These are phyloP conservation scores for Saccharomycopsis amapae DNA, from an alignment of 805 yeast genomes.

Conservation along the genomic window DNA sequence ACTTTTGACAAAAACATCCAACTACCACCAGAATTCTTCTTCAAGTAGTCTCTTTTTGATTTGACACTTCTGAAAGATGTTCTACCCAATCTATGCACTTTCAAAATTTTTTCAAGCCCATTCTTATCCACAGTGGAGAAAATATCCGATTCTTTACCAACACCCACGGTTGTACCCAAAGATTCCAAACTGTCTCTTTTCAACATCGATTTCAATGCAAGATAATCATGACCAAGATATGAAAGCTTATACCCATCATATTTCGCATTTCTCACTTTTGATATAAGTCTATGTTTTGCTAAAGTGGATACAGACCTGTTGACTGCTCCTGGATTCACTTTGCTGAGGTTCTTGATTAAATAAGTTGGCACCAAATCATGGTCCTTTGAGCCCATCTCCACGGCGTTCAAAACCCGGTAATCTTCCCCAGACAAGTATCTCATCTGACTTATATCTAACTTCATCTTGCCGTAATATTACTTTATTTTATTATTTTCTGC, in stretches of 20 bases:
- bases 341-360: conserved; percentile 74
- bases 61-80: conserved; percentile 89
- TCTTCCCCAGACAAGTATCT: conserved; percentile 87
- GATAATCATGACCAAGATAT: conserved; percentile 84
- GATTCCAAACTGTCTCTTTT: conserved; percentile 67
- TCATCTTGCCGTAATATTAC: conserved; percentile 54
- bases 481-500: not conserved
- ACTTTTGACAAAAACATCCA: conserved; percentile 91
- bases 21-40: conserved; percentile 59
- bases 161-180: conserved; percentile 85
- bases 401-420: conserved; percentile 81
- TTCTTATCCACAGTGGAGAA: conserved; percentile 66
- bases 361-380: conserved; percentile 93
- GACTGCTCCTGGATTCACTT: conserved; percentile 69
- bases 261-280: conserved; percentile 79
- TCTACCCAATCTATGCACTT: conserved; percentile 90
- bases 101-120: conserved; percentile 67
- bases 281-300: conserved; percentile 76
- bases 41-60: conserved; percentile 86
- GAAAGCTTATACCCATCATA: conserved; percentile 93
- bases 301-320: conserved; percentile 74
- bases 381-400: conserved; percentile 83
- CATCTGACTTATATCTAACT: conserved; percentile 89
- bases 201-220: conserved; percentile 80
- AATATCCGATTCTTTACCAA: conserved; percentile 96